Evolutionary conservation across 2,329 filamentous ascomycete genomes (phyloP).

Genomic region (Sarocladium brachiariae): DNA sequence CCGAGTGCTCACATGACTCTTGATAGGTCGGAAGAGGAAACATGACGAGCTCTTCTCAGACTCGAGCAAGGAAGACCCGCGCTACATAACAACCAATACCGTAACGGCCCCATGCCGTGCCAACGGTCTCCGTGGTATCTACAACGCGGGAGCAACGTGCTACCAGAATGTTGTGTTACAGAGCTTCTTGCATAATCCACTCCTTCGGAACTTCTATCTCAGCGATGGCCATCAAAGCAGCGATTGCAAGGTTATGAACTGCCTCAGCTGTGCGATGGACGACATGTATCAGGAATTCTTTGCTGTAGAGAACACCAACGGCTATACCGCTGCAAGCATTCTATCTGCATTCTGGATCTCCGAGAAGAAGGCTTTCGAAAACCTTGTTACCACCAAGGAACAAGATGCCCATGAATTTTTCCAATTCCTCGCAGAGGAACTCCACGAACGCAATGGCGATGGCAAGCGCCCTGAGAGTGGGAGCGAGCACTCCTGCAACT

Average conservation of each 20-base stretch:
- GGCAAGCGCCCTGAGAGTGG: slow-evolving; percentile 54
- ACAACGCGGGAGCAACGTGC: slow-evolving; percentile 97
- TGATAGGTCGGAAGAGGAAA: slow-evolving; percentile 63
- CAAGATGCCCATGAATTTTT: slow-evolving; percentile 98
- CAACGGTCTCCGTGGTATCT: slow-evolving; percentile 83
- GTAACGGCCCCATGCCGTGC: slow-evolving; percentile 75
- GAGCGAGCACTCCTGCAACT: slow-evolving; percentile 65
- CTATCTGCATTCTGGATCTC: slow-evolving; percentile 86
- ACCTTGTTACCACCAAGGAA: slow-evolving; percentile 83
- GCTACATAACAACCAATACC: slow-evolving; percentile 72
- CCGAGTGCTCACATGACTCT: neutral
- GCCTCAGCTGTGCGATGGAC: slow-evolving; percentile 64
- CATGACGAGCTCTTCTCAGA: slow-evolving; percentile 64
- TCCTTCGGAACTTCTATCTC: slow-evolving; percentile 87
- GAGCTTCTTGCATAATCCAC: slow-evolving; percentile 85
- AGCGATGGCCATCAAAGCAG: slow-evolving; percentile 77
- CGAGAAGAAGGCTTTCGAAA: slow-evolving; percentile 63
- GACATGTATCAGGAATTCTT: slow-evolving; percentile 70
- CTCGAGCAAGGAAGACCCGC: slow-evolving; percentile 61
- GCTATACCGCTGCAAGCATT: slow-evolving; percentile 85
- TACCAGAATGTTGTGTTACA: slow-evolving; percentile 97
- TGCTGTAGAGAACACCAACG: slow-evolving; percentile 70
- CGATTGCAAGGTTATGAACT: slow-evolving; percentile 60
- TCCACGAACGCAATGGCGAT: slow-evolving; percentile 76
- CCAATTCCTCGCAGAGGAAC: slow-evolving; percentile 85